Evolutionary conservation across 2,329 filamentous ascomycete genomes (phyloP).

Genomic region (Diplocarpon rosae): DNA sequence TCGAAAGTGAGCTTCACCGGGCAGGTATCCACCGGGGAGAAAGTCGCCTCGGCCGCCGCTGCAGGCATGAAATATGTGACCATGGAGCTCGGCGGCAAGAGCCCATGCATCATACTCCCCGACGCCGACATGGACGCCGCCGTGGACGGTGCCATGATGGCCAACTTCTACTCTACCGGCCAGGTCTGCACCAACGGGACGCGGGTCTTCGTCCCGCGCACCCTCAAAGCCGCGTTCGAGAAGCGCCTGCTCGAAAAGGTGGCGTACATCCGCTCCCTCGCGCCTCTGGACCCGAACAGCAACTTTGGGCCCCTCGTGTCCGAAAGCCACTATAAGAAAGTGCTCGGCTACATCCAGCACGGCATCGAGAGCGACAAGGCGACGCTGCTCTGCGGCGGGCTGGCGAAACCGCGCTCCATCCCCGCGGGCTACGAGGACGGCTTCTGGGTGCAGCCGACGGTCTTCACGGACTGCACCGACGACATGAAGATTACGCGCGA

Average conservation of each 20-base stretch:
- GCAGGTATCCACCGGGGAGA: constrained; percentile 72
- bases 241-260: constrained; percentile 59
- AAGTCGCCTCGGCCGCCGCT: constrained; percentile 66
- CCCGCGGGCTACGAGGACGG: constrained; percentile 39
- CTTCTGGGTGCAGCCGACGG: constrained; percentile 76
- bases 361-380: constrained; percentile 66
- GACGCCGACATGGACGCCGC: constrained; percentile 70
- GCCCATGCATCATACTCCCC: constrained; percentile 66
- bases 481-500: constrained; percentile 68
- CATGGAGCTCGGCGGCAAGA: constrained; percentile 87
- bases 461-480: constrained; percentile 81
- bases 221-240: constrained; percentile 59
- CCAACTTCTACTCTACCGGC: constrained; percentile 84
- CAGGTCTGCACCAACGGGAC: constrained; percentile 93
- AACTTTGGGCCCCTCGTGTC: constrained; percentile 83
- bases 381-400: constrained; percentile 61
- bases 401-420: constrained; percentile 36
- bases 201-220: constrained; percentile 66
- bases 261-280: constrained; percentile 56
- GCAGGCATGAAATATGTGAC: constrained; percentile 81
- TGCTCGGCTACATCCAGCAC: constrained; percentile 63
- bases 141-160: constrained; percentile 86
- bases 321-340: constrained; percentile 63
- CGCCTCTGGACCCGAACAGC: constrained; percentile 58
- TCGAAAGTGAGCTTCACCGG: constrained; percentile 87